Base-by-base conservation (phyloP, 2,329 filamentous ascomycete genomes). In the Escovopsis sp. region DNA sequence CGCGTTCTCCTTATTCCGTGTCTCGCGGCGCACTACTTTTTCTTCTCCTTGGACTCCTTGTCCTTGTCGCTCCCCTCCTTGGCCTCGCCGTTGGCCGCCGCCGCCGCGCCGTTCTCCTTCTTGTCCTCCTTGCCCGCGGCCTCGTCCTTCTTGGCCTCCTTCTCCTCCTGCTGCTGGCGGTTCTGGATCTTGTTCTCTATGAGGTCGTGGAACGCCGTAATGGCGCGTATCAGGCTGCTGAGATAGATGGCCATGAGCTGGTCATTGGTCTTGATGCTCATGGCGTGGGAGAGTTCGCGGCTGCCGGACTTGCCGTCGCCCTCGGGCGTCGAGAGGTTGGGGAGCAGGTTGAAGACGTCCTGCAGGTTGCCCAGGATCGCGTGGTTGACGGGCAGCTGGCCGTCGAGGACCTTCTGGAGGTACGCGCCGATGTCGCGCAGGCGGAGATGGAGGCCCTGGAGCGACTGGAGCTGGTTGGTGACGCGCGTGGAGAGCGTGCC, bases 101-200 rank as follows among this genome's bases (percentile, higher is more conserved):
- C 61, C 25, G 48, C 47, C 30, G 51, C 51, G 14, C 48, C 54
- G 44, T 74, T 68, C 56, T 73, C 72, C 56, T 71, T 70, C 44
- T 73, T 68, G 44, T 73, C 68, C 35, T 69, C 65, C 44, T 72
- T 72, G 47, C 63, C 58, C 45, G 76, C 77, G 17, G 47, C 44
- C 52, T 81, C 80, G 33, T 79, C 76, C 53, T 86, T 84, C 63
- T 84, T 84, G 51, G 79, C 72, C 48, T 96, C 88, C 63, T 88
- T 88, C 53, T 98, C 90, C 54, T 96, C 90, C 52, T 92, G 82
- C 57, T 92, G 84, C 62, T 96, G 87, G 57, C 88, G 75, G 63
- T 98, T 98, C 66, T 96, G 88, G 47, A 96, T 94, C 72, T 98
- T 98, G 68, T 98, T 98, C 67, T 98, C 90, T 46, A 98, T 98